Conservation (phyloP, 495 filamentous ascomycete species). For the Xanthoparmelia taractica region DNA sequence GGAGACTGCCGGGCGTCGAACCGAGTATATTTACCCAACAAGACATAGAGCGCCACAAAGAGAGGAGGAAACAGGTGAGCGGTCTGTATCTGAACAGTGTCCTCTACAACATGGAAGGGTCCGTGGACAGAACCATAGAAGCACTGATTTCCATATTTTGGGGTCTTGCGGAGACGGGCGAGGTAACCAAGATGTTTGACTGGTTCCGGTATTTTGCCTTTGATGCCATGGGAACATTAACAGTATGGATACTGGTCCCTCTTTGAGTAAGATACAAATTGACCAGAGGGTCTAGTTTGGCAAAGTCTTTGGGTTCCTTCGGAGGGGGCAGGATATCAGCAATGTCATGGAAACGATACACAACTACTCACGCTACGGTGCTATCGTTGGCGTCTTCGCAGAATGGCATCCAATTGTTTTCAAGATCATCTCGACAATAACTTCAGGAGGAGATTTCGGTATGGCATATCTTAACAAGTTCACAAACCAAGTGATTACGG, state of each 20-base stretch:
- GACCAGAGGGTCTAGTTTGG: conserved; percentile 14
- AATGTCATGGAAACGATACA: neutral
- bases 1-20: conserved; percentile 26
- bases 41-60: conserved; percentile 6
- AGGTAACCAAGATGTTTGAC: conserved; percentile 39
- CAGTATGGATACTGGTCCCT: conserved; percentile 32
- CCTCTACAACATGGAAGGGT: neutral
- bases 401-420: no score
- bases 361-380: conserved; percentile 22
- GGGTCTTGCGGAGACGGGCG: conserved; percentile 23
- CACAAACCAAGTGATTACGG: no score
- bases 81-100: neutral
- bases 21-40: conserved; percentile 28
- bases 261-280: conserved; percentile 19
- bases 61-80: neutral
- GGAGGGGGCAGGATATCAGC: neutral
- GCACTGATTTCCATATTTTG: neutral
- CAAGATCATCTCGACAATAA: no score
- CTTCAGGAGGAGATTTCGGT: no score
- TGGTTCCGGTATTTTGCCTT: conserved; percentile 80
- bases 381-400: conserved; percentile 36
- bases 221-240: conserved; percentile 59
- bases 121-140: neutral
- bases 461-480: no score
- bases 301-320: conserved; percentile 17